phyloP scores from a whole-genome alignment of 164 flowering plant species.

The Echeveria elegans region DNA sequence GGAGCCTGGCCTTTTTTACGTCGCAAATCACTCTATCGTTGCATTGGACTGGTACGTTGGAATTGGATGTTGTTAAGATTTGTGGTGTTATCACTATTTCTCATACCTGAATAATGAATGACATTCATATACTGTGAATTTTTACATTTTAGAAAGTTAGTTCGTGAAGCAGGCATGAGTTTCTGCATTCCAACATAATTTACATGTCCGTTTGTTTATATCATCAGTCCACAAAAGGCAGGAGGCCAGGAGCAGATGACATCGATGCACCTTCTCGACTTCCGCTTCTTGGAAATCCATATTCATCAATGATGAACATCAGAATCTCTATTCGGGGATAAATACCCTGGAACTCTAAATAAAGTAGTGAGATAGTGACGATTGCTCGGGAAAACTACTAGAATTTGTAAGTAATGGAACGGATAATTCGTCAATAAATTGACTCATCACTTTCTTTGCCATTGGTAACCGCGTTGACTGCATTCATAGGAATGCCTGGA shows the following conservation, averaged over 20 bases:
- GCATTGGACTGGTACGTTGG: slow-evolving; percentile 87
- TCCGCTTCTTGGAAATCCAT: slow-evolving; percentile 57
- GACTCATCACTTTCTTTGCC: slow-evolving; percentile 88
- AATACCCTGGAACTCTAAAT: too few species aligned
- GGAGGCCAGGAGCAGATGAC: slow-evolving; percentile 80
- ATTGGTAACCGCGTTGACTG: slow-evolving; percentile 82
- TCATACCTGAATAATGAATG: background rate
- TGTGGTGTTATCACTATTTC: background rate
- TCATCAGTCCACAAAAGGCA: slow-evolving; percentile 81
- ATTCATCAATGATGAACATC: too few species aligned
- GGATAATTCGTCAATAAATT: too few species aligned
- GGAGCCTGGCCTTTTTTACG: slow-evolving; percentile 95
- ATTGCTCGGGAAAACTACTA: too few species aligned
- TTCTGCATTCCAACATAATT: background rate
- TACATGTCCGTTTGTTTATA: slow-evolving; percentile 14
- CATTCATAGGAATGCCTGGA: slow-evolving; percentile 95
- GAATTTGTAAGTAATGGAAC: too few species aligned
- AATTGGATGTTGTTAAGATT: slow-evolving; percentile 17
- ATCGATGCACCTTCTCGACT: slow-evolving; percentile 90
- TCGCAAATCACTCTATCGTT: slow-evolving; percentile 68
- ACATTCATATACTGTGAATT: background rate
- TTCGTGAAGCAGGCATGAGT: background rate
- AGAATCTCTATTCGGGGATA: too few species aligned
- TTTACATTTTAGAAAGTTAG: background rate
- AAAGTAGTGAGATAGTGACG: too few species aligned